Conservation (phyloP, 2,329 filamentous ascomycete genomes). For the Lachnellula arida region DNA sequence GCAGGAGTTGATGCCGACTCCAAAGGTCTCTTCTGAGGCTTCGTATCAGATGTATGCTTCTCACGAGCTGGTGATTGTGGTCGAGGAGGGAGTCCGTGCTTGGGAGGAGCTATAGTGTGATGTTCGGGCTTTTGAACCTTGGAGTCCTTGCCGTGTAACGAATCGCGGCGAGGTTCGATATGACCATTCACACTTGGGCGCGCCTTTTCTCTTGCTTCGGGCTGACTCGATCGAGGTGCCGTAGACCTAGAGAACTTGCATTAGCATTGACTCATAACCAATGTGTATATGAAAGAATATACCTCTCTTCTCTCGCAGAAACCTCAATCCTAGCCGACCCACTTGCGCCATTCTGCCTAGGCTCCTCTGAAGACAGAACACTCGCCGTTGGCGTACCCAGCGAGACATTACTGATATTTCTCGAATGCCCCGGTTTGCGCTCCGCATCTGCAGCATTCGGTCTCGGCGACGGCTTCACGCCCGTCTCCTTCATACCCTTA, state of each 20-base stretch:
- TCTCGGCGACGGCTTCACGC: conserved; percentile 22
- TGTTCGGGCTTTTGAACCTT: conserved; percentile 4
- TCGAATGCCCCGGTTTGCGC: conserved; percentile 14
- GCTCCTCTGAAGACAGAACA: conserved; percentile 21
- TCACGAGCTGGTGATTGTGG: conserved; percentile 22
- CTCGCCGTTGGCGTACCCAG: conserved; percentile 22
- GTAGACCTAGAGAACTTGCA: conserved; percentile 11
- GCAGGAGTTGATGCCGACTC: conserved; percentile 22
- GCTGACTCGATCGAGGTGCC: conserved; percentile 3
- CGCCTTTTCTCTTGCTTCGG: conserved; percentile 12
- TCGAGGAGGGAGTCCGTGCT: conserved; percentile 26
- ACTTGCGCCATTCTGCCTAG: conserved; percentile 19
- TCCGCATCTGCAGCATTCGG: conserved; percentile 8
- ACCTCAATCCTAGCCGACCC: not conserved
- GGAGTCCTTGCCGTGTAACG: conserved; percentile 8
- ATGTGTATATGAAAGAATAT: not conserved
- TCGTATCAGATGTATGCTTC: conserved; percentile 10
- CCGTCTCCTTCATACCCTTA: conserved; percentile 28
- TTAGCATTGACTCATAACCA: conserved; percentile 7
- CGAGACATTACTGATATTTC: conserved; percentile 18
- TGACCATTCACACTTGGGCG: conserved; percentile 17
- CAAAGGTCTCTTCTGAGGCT: conserved; percentile 25
- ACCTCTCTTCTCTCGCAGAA: conserved; percentile 9
- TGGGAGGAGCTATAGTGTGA: conserved; percentile 9
- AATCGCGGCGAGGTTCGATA: conserved; percentile 4